Evolutionary conservation across 1,284 basidiomycete genomes (phyloP), one percentile per base, ranked within the genome.

Genomic region (Apiotrichum sp.): DNA sequence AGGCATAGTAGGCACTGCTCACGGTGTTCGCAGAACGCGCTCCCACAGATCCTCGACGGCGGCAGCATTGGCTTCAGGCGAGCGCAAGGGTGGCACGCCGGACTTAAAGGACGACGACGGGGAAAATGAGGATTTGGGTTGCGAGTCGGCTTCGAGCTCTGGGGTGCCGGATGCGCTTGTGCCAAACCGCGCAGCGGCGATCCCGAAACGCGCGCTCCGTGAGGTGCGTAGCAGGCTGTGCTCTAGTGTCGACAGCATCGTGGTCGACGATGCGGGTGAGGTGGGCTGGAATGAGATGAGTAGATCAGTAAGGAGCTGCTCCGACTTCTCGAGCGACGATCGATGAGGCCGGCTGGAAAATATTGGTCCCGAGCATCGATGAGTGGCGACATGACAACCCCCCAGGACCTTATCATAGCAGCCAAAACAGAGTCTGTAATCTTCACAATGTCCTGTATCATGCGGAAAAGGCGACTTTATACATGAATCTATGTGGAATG

Each of bases 11-110:
- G 9, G 36, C 14, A 7, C 6, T 4, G 16, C 59, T 53, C 16
- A 61, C 56, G 59, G 59, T 9, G 59, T 47, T 11, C 53, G 51
- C 44, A 61, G 35, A 8, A 57, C 56, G 10, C 53, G 54, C 43
- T 55, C 53, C 59, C 59, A 61, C 13, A 61, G 52, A 47, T 41
- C 41, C 16, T 59, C 54, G 41, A 46, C 13, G 14, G 43, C 29
- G 36, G 38, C 38, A 22, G 5, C 22, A 11, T n/a, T 1, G 32
- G 13, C 5, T 33, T 40, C 16, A 13, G 29, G 31, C 8, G 41
- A 14, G 50, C 41, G 8, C 33, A 33, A 29, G 29, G 34, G 10
- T 2, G 46, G 16, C 9, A 50, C 29, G 34, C 32, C 33, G 2
- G 56, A 13, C 11, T 44, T 42, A 3, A 36, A 33, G 38, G 44